Base-by-base conservation (phyloP, 2,329 filamentous ascomycete genomes). In the Clarireedia sp. region DNA sequence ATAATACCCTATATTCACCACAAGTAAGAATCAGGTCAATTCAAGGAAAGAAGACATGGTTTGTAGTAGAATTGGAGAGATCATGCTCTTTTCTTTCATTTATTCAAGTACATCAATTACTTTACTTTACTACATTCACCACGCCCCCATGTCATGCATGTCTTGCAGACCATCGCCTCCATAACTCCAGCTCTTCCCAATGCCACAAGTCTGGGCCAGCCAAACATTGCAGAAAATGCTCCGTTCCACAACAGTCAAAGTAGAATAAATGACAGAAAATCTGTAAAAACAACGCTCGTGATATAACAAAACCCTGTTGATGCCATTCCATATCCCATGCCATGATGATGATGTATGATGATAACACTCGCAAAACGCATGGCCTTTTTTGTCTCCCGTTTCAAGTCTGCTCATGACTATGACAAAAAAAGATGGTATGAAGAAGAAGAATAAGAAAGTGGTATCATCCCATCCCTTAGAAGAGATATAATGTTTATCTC, bases 381-480 rank as follows among this genome's bases (percentile, higher is more conserved):
- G 40, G 23, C 21, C 21, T 55, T 45, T 45, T 41, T 41, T 19
- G 8, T 41, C 16, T 21, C 17, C 21, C 17, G n/a, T 23, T 21
- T 33, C 29, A 33, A 33, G 29, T 33, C 29, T 33, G 29, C 9
- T 33, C 29, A 33, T 33, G 29, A 33, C 29, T 12, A 33, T 33
- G 9, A 33, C 29, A 33, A 33, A 33, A 33, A 14, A 33, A 23
- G 16, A n/a, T n/a, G 38, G 7, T n/a, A 17, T n/a, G 14, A 37
- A 38, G 19, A 10, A 9, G 12, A 19, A 37, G 12, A 52, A 19
- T 21, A 38, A 21, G 50, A 54, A 49, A 54, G 21, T 54, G 52
- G 52, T 54, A 54, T 54, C 52, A 37, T 54, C 52, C 52, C 37
- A 41, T 33, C 52, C 45, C 36, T 54, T 41, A 43, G 19, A 19